Evolutionary conservation across 495 filamentous ascomycete genomes (phyloP).

Genomic region (Sordaria brevicollis): DNA sequence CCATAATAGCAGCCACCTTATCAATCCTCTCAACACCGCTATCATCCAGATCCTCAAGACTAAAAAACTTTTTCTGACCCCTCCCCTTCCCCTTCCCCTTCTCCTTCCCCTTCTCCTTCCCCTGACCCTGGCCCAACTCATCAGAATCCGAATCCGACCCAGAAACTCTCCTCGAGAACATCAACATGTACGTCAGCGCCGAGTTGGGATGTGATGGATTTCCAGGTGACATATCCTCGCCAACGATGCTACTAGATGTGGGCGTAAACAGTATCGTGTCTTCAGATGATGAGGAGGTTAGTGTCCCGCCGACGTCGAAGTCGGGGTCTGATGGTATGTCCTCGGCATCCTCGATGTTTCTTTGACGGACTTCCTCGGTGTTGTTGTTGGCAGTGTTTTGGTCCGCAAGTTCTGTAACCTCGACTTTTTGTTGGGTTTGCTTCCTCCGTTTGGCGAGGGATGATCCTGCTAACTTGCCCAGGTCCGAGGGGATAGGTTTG

Average conservation of each 20-base stretch:
- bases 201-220: not conserved
- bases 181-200: not conserved
- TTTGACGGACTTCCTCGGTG: not conserved
- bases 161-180: not conserved
- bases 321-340: not conserved
- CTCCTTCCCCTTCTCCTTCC: too few relatives aligned
- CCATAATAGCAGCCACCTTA: too few relatives aligned
- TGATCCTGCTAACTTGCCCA: not conserved
- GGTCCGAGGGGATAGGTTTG: not conserved
- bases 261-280: not conserved
- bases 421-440: not conserved
- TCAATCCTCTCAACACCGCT: too few relatives aligned
- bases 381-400: not conserved
- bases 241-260: not conserved
- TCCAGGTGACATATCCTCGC: not conserved
- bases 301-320: not conserved
- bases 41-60: too few relatives aligned
- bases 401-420: not conserved
- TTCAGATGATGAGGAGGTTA: not conserved
- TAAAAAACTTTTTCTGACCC: too few relatives aligned
- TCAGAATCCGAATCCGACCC: not conserved
- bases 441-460: not conserved
- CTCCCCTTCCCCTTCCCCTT: too few relatives aligned
- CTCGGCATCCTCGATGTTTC: not conserved
- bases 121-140: too few relatives aligned